Evolutionary conservation across 176 grass and related monocot species (phyloP), one percentile per base, ranked within the genome.

Genomic region (Oryza punctata): DNA sequence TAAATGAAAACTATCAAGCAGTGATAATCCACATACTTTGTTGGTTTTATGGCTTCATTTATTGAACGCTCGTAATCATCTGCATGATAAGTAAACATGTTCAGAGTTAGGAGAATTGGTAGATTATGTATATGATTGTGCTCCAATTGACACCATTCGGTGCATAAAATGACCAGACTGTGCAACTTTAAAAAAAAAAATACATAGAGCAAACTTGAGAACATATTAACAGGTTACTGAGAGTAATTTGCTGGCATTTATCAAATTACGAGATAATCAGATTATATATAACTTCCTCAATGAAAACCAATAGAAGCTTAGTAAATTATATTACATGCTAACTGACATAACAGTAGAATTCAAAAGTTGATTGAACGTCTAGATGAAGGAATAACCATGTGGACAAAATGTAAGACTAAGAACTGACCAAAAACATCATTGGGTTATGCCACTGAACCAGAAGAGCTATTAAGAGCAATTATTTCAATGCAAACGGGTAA

Each of bases 31-130:
- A 91, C 96, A 25, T 91, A 98, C 96, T 88, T 98, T 82, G 88
- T 98, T 73, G 85, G 74, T 88, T 95, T 95, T 86, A 98, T 95
- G 70, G 96, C 96, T 81, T 98, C 96, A 13, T 94, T 98, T 89
- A 98, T 98, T 86, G 93, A 98, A 44, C 89, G 92, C 1, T 98
- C 96, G 88, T 93, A 98, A 70, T 98, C 96, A 93, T 98, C 96
- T 98, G 96, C 87, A 91, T 72, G 75, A 80, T 63, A 27, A 77
- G 64, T 77, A 77, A 91, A 88, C 65, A 33, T 52, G 14, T 28
- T 65, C 64, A 40, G 3, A 18, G 50, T 86, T 70, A 87, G 63
- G 68, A 63, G 15, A 65, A 40, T 12, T 32, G 69, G 3, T 50
- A 84, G 71, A 73, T 18, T 52, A 19, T 49, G 12, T 44, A 73